Evolutionary conservation across 495 filamentous ascomycete genomes (phyloP).

Genomic region (Podospora australis): DNA sequence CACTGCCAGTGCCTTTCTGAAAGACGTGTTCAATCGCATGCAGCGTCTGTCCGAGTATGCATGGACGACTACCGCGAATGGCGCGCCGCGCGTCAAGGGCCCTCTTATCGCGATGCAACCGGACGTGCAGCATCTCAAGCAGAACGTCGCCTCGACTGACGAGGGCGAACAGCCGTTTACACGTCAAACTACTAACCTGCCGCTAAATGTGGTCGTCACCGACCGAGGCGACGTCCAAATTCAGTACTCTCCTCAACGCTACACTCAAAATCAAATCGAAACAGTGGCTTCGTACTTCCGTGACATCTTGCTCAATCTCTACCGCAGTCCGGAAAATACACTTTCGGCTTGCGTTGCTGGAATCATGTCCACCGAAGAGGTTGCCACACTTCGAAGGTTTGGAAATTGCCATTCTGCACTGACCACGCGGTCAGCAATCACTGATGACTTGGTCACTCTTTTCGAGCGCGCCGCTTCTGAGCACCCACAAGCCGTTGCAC

Average conservation of each 20-base stretch:
- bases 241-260: too few species aligned
- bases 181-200: too few species aligned
- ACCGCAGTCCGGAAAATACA: too few species aligned
- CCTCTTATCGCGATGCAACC: background rate
- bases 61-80: background rate
- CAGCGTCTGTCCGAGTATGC: background rate
- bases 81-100: too few species aligned
- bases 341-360: too few species aligned
- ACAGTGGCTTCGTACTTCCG: too few species aligned
- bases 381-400: background rate
- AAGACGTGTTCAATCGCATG: constrained; percentile 32
- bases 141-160: background rate
- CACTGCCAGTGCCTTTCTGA: too few species aligned
- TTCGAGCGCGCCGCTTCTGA: constrained; percentile 9
- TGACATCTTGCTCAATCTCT: too few species aligned
- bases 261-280: too few species aligned
- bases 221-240: too few species aligned
- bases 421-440: background rate
- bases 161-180: too few species aligned
- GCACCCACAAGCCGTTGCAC: background rate
- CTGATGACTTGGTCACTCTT: constrained; percentile 20
- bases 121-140: background rate
- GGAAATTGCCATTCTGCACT: background rate
- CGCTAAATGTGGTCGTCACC: too few species aligned
- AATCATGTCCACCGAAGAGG: background rate